Evolutionary conservation across 2,329 filamentous ascomycete genomes (phyloP).

Genomic region (Pseudogymnoascus sp.): DNA sequence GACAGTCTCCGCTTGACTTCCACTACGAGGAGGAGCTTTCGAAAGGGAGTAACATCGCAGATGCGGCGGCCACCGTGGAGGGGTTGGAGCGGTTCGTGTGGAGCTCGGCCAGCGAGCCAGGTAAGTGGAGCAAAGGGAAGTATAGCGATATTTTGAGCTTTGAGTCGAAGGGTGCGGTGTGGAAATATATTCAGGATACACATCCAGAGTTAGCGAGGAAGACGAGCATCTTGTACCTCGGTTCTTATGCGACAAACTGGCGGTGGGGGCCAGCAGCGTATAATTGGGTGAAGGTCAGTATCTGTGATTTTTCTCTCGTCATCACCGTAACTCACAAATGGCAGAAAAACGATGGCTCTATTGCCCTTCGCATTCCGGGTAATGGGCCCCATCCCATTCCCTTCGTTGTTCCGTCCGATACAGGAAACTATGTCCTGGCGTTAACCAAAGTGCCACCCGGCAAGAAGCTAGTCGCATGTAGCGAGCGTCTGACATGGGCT

Average conservation of each 20-base stretch:
- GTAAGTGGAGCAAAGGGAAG: constrained; percentile 34
- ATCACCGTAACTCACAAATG: not conserved
- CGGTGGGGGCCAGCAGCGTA: not conserved
- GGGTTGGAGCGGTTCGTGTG: constrained; percentile 34
- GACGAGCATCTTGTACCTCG: constrained; percentile 29
- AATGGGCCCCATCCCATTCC: not conserved
- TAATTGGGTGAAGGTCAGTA: not conserved
- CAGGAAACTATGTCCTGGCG: constrained; percentile 22
- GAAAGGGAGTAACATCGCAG: constrained; percentile 32
- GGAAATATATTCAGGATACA: constrained; percentile 26
- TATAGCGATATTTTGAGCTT: constrained; percentile 37
- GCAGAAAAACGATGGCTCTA: not conserved
- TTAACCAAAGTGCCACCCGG: constrained; percentile 23
- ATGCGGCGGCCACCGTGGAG: constrained; percentile 29
- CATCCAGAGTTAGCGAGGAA: constrained; percentile 25
- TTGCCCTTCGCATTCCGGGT: not conserved
- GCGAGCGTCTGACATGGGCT: not conserved
- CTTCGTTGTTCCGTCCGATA: constrained; percentile 15
- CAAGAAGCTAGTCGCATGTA: constrained; percentile 15
- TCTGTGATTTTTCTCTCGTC: not conserved
- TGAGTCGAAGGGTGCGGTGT: constrained; percentile 33
- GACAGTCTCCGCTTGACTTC: constrained; percentile 20
- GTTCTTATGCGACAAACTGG: constrained; percentile 27
- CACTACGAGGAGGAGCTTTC: constrained; percentile 29
- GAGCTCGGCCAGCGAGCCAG: constrained; percentile 31